Evolutionary conservation across 352 stramenopile species (phyloP).

Genomic region (Globisporangium echinulatum): DNA sequence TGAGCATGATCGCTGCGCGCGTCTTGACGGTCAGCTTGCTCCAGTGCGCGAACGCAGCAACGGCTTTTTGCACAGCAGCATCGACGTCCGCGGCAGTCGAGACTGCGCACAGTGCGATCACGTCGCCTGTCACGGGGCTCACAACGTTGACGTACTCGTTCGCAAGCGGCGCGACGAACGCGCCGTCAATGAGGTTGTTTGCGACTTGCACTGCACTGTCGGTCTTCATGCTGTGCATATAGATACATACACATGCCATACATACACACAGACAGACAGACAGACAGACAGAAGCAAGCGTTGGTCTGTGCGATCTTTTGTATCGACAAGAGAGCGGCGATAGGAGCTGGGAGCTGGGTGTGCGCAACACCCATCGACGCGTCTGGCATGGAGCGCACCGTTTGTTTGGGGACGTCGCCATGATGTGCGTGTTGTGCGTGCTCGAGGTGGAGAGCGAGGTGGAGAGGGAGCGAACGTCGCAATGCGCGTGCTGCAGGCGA

Average conservation of each 20-base stretch:
- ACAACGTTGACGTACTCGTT: conserved; percentile 54
- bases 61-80: conserved; percentile 65
- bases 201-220: conserved; percentile 13
- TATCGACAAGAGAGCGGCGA: neutral
- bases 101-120: conserved; percentile 79
- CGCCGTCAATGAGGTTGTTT: conserved; percentile 67
- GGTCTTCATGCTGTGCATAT: conserved; percentile 7
- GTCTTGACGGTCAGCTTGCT: conserved; percentile 91
- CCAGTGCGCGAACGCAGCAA: conserved; percentile 88
- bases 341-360: neutral
- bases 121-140: conserved; percentile 49
- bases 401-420: conserved; percentile 22
- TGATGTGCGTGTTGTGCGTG: conserved; percentile 1
- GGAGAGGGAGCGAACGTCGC: too few species aligned
- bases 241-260: neutral
- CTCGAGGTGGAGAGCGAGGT: neutral
- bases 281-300: neutral
- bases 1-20: conserved; percentile 93
- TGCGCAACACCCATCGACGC: neutral
- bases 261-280: neutral
- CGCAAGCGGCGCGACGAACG: conserved; percentile 37
- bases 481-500: too few species aligned
- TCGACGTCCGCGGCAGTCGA: conserved; percentile 84
- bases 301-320: too few species aligned
- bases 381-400: conserved; percentile 8